Base-by-base conservation (phyloP, 345 rosid genomes). In the Citrus hindsii region DNA sequence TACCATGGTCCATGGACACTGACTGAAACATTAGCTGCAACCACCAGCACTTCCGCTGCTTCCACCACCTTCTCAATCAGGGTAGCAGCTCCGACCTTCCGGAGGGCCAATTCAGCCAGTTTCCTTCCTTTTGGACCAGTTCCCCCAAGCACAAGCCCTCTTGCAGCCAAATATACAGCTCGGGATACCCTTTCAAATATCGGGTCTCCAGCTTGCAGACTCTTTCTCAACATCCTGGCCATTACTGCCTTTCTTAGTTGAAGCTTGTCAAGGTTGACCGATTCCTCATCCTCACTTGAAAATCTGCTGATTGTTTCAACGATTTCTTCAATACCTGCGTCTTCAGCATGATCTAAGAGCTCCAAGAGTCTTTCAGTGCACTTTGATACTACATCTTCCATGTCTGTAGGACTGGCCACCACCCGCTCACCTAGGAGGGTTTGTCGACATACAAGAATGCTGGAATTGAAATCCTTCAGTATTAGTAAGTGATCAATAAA, bases 381-480 rank as follows among this genome's bases (percentile, higher is more conserved):
- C 33, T 90, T 83, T 9, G 86, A 86, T 32, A 85, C 19, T 35
- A 86, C 80, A 78, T 67, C 85, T 73, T 93, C 98, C 87, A 89
- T 76, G 48, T 93, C 93, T 10, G 86, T 68, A n/a, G 85, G 76
- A 55, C 77, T 87, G 74, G 84, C 62, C 60, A 85, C 89, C 37
- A 81, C 82, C 73, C 64, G 87, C 82, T 88, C 93, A 33, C 92
- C 88, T 67, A 86, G 78, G 30, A 91, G 89, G 30, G 87, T 85
- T 84, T 93, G 99, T 21, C 93, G 89, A 83, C 92, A 92, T 28
- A 95, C 82, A 76, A 95, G 96, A 60, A 95, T 80, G 89, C 99
- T 95, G 91, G 81, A 80, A 53, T 38, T 24, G 40, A 65, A 37
- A 65, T 67, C 25, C 46, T 48, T 73, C 75, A 28, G 74, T 13